A percentile compares a stretch with the other conserved stretches of the same genome.
Evolutionary conservation across 495 filamentous ascomycete genomes (phyloP).

Genomic region (Xylaria venustula): DNA sequence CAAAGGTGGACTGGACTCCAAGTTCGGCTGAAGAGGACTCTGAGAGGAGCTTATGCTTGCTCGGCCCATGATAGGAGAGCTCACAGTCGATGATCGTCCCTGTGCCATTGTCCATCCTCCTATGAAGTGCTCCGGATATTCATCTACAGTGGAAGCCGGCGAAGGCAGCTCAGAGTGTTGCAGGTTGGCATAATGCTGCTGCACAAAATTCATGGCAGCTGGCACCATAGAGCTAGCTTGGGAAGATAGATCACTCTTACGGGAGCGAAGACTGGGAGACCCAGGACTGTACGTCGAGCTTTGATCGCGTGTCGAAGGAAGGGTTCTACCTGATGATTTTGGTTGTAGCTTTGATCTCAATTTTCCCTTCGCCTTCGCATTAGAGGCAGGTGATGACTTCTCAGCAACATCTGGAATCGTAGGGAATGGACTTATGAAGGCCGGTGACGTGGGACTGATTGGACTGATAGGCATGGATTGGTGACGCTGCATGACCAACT

Average conservation of each 20-base stretch:
- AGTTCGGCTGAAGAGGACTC: conserved; percentile 23
- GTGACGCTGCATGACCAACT: conserved; percentile 37
- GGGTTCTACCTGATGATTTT: conserved; percentile 33
- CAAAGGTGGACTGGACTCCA: conserved; percentile 40
- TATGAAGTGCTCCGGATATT: conserved; percentile 55
- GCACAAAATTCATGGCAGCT: conserved; percentile 31
- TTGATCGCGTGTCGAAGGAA: conserved; percentile 38
- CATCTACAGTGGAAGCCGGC: conserved; percentile 48
- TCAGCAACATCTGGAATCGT: conserved; percentile 32
- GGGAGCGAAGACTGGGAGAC: conserved; percentile 54
- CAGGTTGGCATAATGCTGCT: conserved; percentile 41
- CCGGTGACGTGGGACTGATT: conserved; percentile 42
- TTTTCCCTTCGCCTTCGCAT: conserved; percentile 32
- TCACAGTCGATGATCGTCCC: conserved; percentile 52
- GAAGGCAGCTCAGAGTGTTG: conserved; percentile 51
- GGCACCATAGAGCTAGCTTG: conserved; percentile 45
- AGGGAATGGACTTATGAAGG: conserved; percentile 46
- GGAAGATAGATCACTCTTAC: conserved; percentile 54
- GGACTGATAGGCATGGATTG: conserved; percentile 38
- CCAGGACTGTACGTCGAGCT: conserved; percentile 38
- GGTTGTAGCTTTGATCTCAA: conserved; percentile 22
- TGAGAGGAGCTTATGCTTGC: conserved; percentile 41
- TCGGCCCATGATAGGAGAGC: conserved; percentile 42
- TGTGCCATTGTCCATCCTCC: conserved; percentile 58
- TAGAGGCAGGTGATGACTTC: conserved; percentile 28